Conservation (phyloP, 2,329 filamentous ascomycete species). For the Cytospora piceicola region DNA sequence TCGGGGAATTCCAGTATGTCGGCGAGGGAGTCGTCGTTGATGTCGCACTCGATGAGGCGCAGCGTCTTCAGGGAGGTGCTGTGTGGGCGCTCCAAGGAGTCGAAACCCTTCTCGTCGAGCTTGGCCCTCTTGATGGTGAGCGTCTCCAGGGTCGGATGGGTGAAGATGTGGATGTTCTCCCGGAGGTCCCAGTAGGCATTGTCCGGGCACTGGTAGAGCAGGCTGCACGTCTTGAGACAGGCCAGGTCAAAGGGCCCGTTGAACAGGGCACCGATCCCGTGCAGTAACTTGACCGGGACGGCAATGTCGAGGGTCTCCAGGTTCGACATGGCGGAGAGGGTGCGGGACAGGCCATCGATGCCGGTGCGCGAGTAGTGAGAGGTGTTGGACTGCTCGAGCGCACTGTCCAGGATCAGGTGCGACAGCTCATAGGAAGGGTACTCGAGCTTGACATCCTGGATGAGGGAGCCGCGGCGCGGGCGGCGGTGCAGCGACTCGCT, state of each 20-base stretch:
- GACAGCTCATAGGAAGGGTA: constrained; percentile 50
- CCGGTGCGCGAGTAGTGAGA: constrained; percentile 40
- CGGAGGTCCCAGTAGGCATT: constrained; percentile 54
- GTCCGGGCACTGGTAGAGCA: constrained; percentile 51
- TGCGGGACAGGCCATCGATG: constrained; percentile 50
- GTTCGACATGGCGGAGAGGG: constrained; percentile 55
- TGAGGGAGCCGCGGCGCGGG: constrained; percentile 52
- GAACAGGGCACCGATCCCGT: constrained; percentile 53
- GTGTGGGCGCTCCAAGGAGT: constrained; percentile 52
- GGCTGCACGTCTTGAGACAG: constrained; percentile 49
- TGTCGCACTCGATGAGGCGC: constrained; percentile 54
- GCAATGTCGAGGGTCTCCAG: constrained; percentile 51
- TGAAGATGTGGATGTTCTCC: constrained; percentile 57
- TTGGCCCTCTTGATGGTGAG: constrained; percentile 50
- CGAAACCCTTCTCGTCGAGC: constrained; percentile 52
- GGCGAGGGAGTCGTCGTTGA: constrained; percentile 49
- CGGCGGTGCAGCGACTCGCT: constrained; percentile 51
- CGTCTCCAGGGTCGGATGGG: constrained; percentile 52
- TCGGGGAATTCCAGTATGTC: constrained; percentile 50
- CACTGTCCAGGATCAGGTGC: constrained; percentile 45
- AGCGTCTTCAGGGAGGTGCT: constrained; percentile 49
- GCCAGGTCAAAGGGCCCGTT: constrained; percentile 56
- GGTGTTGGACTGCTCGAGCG: constrained; percentile 37
- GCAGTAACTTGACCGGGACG: constrained; percentile 48
- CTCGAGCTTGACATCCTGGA: constrained; percentile 49